A percentile compares a stretch with the other conserved stretches of the same genome.
These are phyloP conservation scores for Paxillus rubicundulus DNA, from an alignment of 768 basidiomycete genomes.

Conservation along the genomic window DNA sequence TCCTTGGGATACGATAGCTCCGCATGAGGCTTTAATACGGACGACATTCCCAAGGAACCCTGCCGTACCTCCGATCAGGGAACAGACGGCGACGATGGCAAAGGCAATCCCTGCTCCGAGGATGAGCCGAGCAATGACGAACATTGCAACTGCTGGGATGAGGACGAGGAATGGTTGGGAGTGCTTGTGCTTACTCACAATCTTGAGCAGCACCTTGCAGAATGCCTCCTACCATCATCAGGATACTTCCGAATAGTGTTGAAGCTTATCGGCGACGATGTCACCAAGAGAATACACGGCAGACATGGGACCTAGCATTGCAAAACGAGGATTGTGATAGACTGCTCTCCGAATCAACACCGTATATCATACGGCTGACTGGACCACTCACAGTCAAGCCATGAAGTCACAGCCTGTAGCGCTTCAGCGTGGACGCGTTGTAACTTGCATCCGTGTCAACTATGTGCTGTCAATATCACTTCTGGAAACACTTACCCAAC, in stretches of 20 bases:
- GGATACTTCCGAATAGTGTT: conserved; percentile 11
- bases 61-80: conserved; percentile 19
- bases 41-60: no score
- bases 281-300: conserved; percentile 62
- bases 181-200: conserved; percentile 1
- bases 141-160: conserved; percentile 9
- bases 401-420: conserved; percentile 55
- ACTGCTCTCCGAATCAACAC: conserved; percentile 32
- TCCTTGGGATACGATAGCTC: conserved; percentile 25
- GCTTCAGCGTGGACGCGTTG: conserved; percentile 65
- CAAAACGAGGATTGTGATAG: conserved; percentile 52
- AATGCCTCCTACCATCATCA: conserved; percentile 11
- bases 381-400: conserved; percentile 47
- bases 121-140: conserved; percentile 16
- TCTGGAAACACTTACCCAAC: conserved; percentile 30
- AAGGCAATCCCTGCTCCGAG: conserved; percentile 14
- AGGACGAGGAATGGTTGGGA: not conserved
- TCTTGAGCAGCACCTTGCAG: conserved; percentile 16
- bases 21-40: not conserved
- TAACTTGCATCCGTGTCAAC: conserved; percentile 48
- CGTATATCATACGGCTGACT: not conserved
- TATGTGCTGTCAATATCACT: conserved; percentile 64
- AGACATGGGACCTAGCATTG: conserved; percentile 54
- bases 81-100: conserved; percentile 19
- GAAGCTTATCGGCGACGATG: conserved; percentile 39